phyloP scores from a whole-genome alignment of 345 rosid species.

The Excoecaria agallocha region DNA sequence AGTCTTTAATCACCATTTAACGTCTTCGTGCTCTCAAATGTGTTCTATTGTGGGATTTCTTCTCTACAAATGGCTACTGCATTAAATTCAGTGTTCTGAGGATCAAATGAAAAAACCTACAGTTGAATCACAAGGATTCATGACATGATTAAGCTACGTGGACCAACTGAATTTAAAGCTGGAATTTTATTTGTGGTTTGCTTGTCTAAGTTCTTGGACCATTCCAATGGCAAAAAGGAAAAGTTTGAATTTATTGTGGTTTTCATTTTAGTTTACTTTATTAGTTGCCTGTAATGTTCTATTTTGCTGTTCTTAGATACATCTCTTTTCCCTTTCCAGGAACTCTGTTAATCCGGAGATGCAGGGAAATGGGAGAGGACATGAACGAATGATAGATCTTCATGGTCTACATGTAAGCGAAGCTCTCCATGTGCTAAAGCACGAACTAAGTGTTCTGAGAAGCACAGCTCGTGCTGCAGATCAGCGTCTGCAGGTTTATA shows the following conservation, averaged over 20 bases:
- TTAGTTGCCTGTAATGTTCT: background rate
- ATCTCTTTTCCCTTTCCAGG: conserved; percentile 35
- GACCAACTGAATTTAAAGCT: background rate
- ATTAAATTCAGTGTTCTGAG: background rate
- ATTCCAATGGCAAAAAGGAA: background rate
- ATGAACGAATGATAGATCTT: conserved; percentile 90
- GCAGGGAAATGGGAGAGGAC: conserved; percentile 62
- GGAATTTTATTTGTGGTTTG: background rate
- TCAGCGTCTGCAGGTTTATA: conserved; percentile 82
- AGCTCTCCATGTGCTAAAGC: conserved; percentile 82
- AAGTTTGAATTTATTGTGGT: background rate
- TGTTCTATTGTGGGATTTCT: background rate
- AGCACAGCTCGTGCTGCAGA: conserved; percentile 68
- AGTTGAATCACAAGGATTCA: background rate
- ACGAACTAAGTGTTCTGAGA: conserved; percentile 68
- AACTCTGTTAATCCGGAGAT: conserved; percentile 63
- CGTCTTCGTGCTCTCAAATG: background rate
- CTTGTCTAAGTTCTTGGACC: background rate
- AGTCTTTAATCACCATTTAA: background rate
- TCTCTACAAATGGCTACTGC: background rate
- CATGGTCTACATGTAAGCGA: conserved; percentile 93
- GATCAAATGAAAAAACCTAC: background rate
- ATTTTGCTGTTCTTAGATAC: background rate
- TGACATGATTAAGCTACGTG: background rate
- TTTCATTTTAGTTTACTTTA: conserved; percentile 7